Conservation (phyloP, 345 rosid species). For the Brassica carinata region DNA sequence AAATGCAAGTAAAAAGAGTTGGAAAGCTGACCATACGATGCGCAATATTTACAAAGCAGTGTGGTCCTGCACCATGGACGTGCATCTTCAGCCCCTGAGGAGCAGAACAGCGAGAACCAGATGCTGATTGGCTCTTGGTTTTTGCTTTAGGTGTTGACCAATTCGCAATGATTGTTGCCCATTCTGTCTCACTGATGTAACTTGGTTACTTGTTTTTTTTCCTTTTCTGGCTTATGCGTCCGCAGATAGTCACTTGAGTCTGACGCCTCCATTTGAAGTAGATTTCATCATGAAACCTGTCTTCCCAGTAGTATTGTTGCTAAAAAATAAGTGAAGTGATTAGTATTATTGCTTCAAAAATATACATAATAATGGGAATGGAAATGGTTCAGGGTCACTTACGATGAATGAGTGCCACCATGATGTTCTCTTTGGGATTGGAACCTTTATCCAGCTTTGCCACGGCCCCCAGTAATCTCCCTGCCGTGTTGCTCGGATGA, state of each 20-base stretch:
- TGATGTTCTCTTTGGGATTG: not conserved
- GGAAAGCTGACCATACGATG: not conserved
- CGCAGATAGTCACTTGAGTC: not conserved
- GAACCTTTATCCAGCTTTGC: not conserved
- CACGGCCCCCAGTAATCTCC: not conserved
- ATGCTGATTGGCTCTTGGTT: not conserved
- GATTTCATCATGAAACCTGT: not conserved
- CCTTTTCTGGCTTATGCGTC: not conserved
- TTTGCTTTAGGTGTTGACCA: not conserved
- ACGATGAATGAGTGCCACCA: not conserved
- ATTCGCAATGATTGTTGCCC: not conserved
- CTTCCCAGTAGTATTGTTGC: not conserved
- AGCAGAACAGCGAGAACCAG: not conserved
- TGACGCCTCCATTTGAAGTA: not conserved
- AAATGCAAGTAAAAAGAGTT: not conserved
- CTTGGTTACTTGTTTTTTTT: not conserved
- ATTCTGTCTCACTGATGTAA: not conserved
- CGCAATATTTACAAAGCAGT: not conserved
- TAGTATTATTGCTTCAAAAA: not conserved
- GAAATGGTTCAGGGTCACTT: not conserved
- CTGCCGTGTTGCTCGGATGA: not conserved
- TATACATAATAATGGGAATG: not conserved
- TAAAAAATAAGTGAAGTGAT: not conserved
- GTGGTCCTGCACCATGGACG: not conserved
- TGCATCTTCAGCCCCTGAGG: not conserved